Evolutionary conservation across 805 yeast species (phyloP).

Genomic region (Scheffersomyces amazonensis): DNA sequence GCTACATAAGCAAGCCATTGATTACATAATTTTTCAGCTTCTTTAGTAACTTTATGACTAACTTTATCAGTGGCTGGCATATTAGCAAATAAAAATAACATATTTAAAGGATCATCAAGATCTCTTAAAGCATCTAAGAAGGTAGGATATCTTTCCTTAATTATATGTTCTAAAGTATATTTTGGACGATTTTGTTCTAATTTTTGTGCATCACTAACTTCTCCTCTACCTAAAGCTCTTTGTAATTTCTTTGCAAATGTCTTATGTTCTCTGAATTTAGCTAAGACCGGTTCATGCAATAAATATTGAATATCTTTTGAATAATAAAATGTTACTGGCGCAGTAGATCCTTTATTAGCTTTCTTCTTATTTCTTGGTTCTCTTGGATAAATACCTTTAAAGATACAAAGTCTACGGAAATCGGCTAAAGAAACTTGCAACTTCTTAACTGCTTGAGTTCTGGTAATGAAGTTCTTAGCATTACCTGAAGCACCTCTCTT

Average conservation of each 20-base stretch:
- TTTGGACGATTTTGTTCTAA: conserved; percentile 78
- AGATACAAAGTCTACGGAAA: conserved; percentile 94
- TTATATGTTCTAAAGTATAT: conserved; percentile 84
- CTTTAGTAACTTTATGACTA: conserved; percentile 75
- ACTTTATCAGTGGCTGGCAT: conserved; percentile 92
- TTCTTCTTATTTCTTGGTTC: conserved; percentile 94
- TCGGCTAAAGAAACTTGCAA: conserved; percentile 93
- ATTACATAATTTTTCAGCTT: conserved; percentile 81
- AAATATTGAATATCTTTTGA: conserved; percentile 91
- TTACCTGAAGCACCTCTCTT: conserved; percentile 85
- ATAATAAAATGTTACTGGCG: conserved; percentile 92
- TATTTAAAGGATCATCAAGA: conserved; percentile 90
- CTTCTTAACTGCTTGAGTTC: conserved; percentile 91
- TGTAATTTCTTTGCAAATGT: conserved; percentile 88
- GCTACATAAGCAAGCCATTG: conserved; percentile 96
- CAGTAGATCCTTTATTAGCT: conserved; percentile 97
- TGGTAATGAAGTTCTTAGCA: conserved; percentile 87
- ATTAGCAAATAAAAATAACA: conserved; percentile 89
- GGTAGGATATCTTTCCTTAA: conserved; percentile 94
- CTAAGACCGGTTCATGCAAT: conserved; percentile 90
- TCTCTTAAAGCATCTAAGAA: conserved; percentile 91
- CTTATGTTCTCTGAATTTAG: conserved; percentile 93
- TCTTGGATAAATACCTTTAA: conserved; percentile 96
- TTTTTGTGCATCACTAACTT: conserved; percentile 81
- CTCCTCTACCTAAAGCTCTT: conserved; percentile 88